These are phyloP conservation scores for Penicillium manginii DNA, from an alignment of 495 filamentous ascomycete species.

Conservation along the genomic window DNA sequence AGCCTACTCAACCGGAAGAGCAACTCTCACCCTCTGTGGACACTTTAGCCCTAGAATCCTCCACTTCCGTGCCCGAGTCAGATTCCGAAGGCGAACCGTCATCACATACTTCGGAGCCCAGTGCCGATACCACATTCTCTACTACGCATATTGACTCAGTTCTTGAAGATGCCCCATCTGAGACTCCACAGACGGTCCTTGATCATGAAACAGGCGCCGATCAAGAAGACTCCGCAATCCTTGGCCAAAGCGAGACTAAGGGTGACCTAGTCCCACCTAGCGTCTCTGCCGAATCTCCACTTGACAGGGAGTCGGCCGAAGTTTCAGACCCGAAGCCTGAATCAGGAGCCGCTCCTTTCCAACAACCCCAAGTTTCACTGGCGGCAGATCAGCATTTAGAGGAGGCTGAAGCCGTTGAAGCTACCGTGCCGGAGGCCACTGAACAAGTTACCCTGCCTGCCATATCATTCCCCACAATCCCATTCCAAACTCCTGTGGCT, in stretches of 20 bases:
- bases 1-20: constrained; percentile 9
- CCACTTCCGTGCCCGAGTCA: constrained; percentile 22
- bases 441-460: constrained; percentile 25
- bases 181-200: constrained; percentile 25
- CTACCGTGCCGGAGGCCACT: constrained; percentile 15
- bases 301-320: constrained; percentile 30
- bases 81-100: constrained; percentile 23
- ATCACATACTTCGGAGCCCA: constrained; percentile 22
- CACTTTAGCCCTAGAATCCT: constrained; percentile 24
- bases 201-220: constrained; percentile 35
- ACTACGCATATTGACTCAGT: constrained; percentile 12
- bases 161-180: constrained; percentile 19
- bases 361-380: constrained; percentile 22
- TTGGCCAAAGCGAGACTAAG: constrained; percentile 34
- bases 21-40: constrained; percentile 2
- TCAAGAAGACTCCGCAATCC: constrained; percentile 28
- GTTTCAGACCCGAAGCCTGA: constrained; percentile 29
- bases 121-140: constrained; percentile 17
- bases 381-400: constrained; percentile 23
- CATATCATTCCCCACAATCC: constrained; percentile 21
- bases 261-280: constrained; percentile 41
- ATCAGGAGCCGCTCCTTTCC: constrained; percentile 29
- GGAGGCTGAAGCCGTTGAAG: constrained; percentile 13
- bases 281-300: constrained; percentile 39
- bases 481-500: constrained; percentile 21